phyloP scores from a whole-genome alignment of 257 asterid genomes.

The Lantana camara region DNA sequence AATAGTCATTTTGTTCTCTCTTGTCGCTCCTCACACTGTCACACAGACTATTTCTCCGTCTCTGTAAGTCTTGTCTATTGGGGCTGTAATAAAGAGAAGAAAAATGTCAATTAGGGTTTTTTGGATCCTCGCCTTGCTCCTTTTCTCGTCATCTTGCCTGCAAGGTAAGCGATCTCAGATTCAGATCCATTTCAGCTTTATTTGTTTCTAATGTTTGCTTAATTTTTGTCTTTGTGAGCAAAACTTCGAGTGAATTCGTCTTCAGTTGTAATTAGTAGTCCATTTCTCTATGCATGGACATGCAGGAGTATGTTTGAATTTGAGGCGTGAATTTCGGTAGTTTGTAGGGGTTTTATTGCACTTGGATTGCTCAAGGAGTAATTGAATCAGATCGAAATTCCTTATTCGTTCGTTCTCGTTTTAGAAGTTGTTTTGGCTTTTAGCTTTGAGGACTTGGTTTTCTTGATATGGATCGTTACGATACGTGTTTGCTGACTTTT shows the following conservation, averaged over 20 bases:
- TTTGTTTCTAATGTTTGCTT: neutral
- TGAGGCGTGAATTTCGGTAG: conserved; percentile 9
- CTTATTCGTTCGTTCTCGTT: neutral
- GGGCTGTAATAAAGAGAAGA: conserved; percentile 18
- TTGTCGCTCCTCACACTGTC: conserved; percentile 20
- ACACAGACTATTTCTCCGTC: conserved; percentile 24
- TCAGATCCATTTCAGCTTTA: conserved; percentile 26
- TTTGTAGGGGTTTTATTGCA: conserved; percentile 4
- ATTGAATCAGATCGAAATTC: conserved; percentile 25
- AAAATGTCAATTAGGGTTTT: conserved; percentile 72
- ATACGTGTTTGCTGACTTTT: neutral
- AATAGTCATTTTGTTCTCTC: neutral
- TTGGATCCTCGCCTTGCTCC: conserved; percentile 57
- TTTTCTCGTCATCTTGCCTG: conserved; percentile 69
- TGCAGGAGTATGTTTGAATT: conserved; percentile 9
- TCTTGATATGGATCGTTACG: conserved; percentile 5
- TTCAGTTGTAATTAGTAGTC: conserved; percentile 3
- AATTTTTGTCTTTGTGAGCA: neutral
- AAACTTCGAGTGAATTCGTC: neutral
- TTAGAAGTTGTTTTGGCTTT: neutral
- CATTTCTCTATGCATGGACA: conserved; percentile 27
- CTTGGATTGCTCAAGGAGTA: conserved; percentile 9
- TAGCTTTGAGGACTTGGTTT: neutral
- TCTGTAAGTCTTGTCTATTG: neutral
- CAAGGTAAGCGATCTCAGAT: conserved; percentile 57